Evolutionary conservation across 768 basidiomycete genomes (phyloP), one percentile per base, ranked within the genome.

Genomic region (Suillus paluster): DNA sequence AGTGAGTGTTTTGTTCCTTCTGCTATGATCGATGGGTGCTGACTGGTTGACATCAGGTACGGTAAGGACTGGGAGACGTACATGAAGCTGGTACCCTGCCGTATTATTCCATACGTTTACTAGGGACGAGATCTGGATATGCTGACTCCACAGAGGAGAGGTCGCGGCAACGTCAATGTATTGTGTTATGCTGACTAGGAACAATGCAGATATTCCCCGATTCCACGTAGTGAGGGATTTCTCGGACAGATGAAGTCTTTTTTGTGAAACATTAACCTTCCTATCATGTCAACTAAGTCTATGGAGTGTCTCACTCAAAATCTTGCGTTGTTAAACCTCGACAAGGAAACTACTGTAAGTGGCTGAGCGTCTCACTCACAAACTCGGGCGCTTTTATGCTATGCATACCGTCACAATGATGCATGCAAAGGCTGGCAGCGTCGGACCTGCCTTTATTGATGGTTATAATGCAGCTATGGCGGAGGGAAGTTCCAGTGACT

Each of bases 21-120:
- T 30, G 30, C 27, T n/a, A 10, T 57, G 33, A 19, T 23, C 14
- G 52, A 14, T 45, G 39, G 41, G 7, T 10, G 17, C 64, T 61
- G 17, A 53, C 62, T 5, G n/a, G n/a, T 1, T 19, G 38, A 17
- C 12, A 33, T 27, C 7, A 95, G 93, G 74, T 97, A 99, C 71
- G 95, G 96, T 27, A 85, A 92, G 67, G 96, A 98, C 70, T 99
- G 97, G 97, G 82, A 87, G 59, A 89, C 83, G 76, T 99, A 99
- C 80, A 93, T 87, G 79, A 83, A 88, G 69, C 48, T 92, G 30
- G 96, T 97, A 30, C 91, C 89, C 2, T 96, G 83, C 66, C 84
- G 89, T 63, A 95, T 97, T 66, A 81, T 95, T 66, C 94, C 94
- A 48, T 92, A 91, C 71, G 75, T 94, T 30, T 93, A 93, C 72